phyloP scores from a whole-genome alignment of 202 grass and related monocot genomes.

The Hordeum pubiflorum region DNA sequence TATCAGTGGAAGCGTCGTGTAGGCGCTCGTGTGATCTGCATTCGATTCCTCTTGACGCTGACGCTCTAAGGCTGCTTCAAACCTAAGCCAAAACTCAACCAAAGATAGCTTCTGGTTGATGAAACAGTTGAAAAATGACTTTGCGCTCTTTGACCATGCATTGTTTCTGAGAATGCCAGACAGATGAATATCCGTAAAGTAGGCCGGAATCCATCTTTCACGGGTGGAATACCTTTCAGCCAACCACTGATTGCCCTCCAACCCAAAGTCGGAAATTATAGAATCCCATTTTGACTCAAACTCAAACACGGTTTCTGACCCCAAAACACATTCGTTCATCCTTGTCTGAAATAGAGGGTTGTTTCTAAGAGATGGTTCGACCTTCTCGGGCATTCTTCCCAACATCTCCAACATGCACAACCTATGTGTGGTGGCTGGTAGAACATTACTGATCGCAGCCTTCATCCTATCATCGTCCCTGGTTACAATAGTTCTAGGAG shows the following conservation, averaged over 20 bases:
- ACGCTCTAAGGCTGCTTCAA: not conserved
- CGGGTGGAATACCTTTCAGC: not conserved
- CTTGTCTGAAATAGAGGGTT: not conserved
- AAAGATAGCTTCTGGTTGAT: not conserved
- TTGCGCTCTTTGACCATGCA: not conserved
- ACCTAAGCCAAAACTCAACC: not conserved
- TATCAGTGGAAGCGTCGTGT: not conserved
- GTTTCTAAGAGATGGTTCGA: not conserved
- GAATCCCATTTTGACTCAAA: not conserved
- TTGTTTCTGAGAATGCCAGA: not conserved
- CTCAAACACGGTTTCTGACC: not conserved
- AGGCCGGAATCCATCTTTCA: not conserved
- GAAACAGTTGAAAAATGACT: not conserved
- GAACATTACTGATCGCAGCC: not conserved
- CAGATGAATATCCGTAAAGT: not conserved
- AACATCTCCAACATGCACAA: not conserved
- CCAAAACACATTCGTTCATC: not conserved
- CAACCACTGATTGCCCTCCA: not conserved
- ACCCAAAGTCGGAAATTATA: not conserved
- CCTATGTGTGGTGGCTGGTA: not conserved
- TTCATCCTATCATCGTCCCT: not conserved
- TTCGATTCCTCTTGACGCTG: not conserved
- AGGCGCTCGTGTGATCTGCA: not conserved
- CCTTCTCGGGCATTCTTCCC: not conserved
- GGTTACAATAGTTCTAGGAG: not conserved